Evolutionary conservation across 1,139 yeast species (phyloP), one percentile per base, ranked within the genome.

Genomic region (Debaryomyces sp.): DNA sequence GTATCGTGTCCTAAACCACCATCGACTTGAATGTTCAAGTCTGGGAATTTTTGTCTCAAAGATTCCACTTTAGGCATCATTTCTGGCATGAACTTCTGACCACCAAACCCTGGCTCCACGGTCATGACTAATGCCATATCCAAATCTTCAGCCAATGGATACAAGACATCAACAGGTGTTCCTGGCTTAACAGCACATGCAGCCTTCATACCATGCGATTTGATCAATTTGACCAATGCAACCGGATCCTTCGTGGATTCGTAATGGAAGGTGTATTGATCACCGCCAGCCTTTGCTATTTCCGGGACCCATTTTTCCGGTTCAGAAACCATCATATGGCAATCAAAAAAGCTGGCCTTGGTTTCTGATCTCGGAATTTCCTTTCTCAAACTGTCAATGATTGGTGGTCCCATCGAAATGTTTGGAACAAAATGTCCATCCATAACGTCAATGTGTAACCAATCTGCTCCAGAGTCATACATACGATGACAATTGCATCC

Each of bases 391-490:
- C 92, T 85, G 51, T 83, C 74, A 50, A 94, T 91, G 47, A 94
- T 84, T 49, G 97, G 96, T 40, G 96, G 90, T 13, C 99, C 99
- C 64, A 94, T 77, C 5, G 97, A 85, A 60, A 94, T 87, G 73
- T 95, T 94, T 57, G 99, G 99, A 44, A 95, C 99, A 68, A 94
- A 94, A 70, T 94, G 94, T 48, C 99, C 98, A 67, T 94, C 99
- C 99, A 94, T 94, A 45, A 94, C 95, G 68, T 94, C 99, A 49
- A 94, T 84, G 69, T 94, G 99, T 54, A 95, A 83, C 99, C 99
- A 94, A 60, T 94, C 96, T 33, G 97, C 96, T 6, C 75, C 74
- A 44, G 85, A 78, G 53, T 84, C 82, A 58, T 89, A 84, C 71
- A 92, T 87, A 50, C 80, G 78, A 64, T 87, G 88, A 68, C 97